Conservation (phyloP, 2,329 filamentous ascomycete species). For the Beauveria sp. region DNA sequence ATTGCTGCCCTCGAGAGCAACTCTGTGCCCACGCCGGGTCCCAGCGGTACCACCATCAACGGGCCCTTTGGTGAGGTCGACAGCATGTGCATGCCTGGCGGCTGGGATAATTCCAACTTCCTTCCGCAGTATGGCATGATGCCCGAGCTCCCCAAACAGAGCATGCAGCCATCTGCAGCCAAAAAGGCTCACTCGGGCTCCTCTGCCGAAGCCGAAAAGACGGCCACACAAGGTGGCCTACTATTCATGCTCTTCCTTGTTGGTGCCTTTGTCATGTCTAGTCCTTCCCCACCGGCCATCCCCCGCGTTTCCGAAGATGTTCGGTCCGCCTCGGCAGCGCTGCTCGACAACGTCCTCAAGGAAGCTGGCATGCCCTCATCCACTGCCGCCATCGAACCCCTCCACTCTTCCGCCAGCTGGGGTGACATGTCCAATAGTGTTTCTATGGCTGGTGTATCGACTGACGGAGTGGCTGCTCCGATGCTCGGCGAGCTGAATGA, state of each 20-base stretch:
- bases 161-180: constrained; percentile 44
- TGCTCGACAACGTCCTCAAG: constrained; percentile 76
- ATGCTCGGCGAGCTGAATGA: constrained; percentile 61
- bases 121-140: constrained; percentile 64
- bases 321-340: constrained; percentile 66
- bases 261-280: constrained; percentile 91
- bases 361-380: constrained; percentile 57
- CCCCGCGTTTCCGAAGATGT: constrained; percentile 75
- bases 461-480: constrained; percentile 41
- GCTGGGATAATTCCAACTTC: constrained; percentile 72
- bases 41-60: constrained; percentile 56
- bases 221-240: constrained; percentile 69
- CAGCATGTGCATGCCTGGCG: constrained; percentile 68
- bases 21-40: constrained; percentile 31
- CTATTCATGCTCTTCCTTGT: constrained; percentile 95
- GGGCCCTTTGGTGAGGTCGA: constrained; percentile 77
- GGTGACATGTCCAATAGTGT: constrained; percentile 32
- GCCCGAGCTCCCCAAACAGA: constrained; percentile 50
- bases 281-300: constrained; percentile 63
- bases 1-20: constrained; percentile 61
- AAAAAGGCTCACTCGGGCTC: constrained; percentile 38
- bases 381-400: constrained; percentile 35
- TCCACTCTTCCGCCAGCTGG: constrained; percentile 47
- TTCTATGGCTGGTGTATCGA: constrained; percentile 34
- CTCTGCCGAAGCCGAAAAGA: constrained; percentile 47